Conservation (phyloP, 192 early-diverging fungal genomes). For the Dispira parvispora region DNA sequence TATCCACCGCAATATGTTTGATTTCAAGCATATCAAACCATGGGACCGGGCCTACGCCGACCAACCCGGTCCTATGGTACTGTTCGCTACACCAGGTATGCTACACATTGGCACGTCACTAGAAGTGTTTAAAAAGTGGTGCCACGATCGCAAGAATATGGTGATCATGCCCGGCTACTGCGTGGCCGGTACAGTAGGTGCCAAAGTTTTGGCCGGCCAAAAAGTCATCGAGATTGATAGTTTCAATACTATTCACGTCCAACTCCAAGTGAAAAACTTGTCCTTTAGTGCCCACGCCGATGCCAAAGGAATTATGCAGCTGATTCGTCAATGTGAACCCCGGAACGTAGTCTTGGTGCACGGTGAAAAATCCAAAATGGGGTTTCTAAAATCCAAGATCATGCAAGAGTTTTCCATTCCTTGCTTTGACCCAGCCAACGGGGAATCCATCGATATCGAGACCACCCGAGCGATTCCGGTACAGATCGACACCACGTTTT, state of each 20-base stretch:
- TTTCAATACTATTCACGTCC: constrained; percentile 57
- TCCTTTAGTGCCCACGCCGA: constrained; percentile 97
- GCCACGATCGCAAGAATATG: constrained; percentile 82
- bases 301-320: constrained; percentile 92
- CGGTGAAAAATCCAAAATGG: constrained; percentile 85
- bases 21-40: constrained; percentile 83
- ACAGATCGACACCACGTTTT: constrained; percentile 24
- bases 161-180: constrained; percentile 97
- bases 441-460: constrained; percentile 48
- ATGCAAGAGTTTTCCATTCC: constrained; percentile 66
- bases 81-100: constrained; percentile 98
- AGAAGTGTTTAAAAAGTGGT: constrained; percentile 94
- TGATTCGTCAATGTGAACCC: constrained; percentile 78
- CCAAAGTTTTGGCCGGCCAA: constrained; percentile 77
- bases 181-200: constrained; percentile 89
- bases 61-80: constrained; percentile 77
- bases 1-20: constrained; percentile 91
- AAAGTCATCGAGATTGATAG: constrained; percentile 72
- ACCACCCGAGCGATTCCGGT: constrained; percentile 49
- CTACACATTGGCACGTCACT: constrained; percentile 89
- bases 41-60: constrained; percentile 58
- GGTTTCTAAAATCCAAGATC: constrained; percentile 61
- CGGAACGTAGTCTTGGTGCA: constrained; percentile 88
- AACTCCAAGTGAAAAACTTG: constrained; percentile 83
- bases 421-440: constrained; percentile 81